A percentile compares a stretch with the other conserved stretches of the same genome.
Conservation (phyloP, 257 asterid species). For the Nicotiana paniculata region DNA sequence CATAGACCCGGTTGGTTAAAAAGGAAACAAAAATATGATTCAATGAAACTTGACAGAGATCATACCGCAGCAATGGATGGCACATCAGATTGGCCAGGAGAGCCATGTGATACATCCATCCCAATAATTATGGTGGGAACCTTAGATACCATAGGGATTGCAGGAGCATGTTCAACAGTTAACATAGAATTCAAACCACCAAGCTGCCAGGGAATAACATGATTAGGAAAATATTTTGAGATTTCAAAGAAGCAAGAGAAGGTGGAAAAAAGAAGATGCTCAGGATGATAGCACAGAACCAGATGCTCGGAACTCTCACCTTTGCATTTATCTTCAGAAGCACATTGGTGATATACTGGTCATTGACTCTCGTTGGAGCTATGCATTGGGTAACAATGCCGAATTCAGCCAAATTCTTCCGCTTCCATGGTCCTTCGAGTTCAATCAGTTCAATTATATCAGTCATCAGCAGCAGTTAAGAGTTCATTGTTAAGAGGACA, state of each 20-base stretch:
- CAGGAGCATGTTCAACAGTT: constrained; percentile 53
- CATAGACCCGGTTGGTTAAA: not conserved
- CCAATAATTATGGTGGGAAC: constrained; percentile 77
- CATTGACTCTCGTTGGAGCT: constrained; percentile 62
- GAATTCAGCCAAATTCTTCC: constrained; percentile 61
- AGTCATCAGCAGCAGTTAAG: not conserved
- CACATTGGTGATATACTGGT: constrained; percentile 74
- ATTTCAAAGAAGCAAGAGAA: not conserved
- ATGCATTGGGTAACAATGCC: constrained; percentile 89
- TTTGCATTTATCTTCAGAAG: constrained; percentile 80
- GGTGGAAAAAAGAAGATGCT: not conserved
- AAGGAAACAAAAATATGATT: not conserved
- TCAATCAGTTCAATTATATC: not conserved
- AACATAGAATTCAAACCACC: constrained; percentile 82
- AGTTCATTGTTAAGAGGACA: not conserved
- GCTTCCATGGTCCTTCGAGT: constrained; percentile 77
- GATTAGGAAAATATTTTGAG: not conserved
- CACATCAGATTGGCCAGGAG: constrained; percentile 91
- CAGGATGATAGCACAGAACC: not conserved
- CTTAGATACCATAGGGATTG: constrained; percentile 65
- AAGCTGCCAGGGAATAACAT: constrained; percentile 37
- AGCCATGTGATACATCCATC: constrained; percentile 96
- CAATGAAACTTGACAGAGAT: not conserved
- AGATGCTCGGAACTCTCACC: constrained; percentile 29
- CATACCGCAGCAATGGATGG: constrained; percentile 94